phyloP scores from a whole-genome alignment of 2,329 filamentous ascomycete genomes.

The Orbilia quercus region DNA sequence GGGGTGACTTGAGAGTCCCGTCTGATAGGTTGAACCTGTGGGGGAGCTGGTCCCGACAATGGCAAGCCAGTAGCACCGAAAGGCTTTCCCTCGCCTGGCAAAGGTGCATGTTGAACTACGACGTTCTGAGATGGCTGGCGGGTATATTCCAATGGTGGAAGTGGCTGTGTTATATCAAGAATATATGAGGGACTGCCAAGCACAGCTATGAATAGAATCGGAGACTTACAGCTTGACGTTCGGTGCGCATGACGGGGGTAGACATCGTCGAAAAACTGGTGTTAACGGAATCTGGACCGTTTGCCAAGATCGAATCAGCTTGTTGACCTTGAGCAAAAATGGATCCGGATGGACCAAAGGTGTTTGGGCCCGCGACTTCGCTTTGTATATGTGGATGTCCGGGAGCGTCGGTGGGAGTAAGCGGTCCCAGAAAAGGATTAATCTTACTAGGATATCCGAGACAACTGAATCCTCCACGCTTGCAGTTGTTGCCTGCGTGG shows the following conservation, averaged over 20 bases:
- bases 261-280: constrained; percentile 51
- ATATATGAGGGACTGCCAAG: constrained; percentile 1
- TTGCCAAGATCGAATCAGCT: constrained; percentile 57
- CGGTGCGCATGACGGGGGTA: constrained; percentile 38
- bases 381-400: constrained; percentile 48
- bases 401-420: constrained; percentile 75
- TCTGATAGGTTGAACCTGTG: constrained; percentile 55
- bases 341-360: constrained; percentile 43
- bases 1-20: constrained; percentile 33
- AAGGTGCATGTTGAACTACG: constrained; percentile 33
- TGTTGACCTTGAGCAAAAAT: constrained; percentile 55
- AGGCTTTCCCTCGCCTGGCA: constrained; percentile 41
- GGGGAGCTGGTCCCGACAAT: constrained; percentile 59
- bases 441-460: constrained; percentile 83
- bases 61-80: constrained; percentile 45
- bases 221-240: constrained; percentile 48
- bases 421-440: constrained; percentile 80
- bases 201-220: no score
- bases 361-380: constrained; percentile 39
- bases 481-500: constrained; percentile 81
- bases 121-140: constrained; percentile 30
- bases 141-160: constrained; percentile 45
- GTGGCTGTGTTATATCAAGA: constrained; percentile 22
- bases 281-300: constrained; percentile 54
- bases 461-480: constrained; percentile 88